Evolutionary conservation across 768 basidiomycete genomes (phyloP).

Genomic region (Pleurotus citrinopileatus): DNA sequence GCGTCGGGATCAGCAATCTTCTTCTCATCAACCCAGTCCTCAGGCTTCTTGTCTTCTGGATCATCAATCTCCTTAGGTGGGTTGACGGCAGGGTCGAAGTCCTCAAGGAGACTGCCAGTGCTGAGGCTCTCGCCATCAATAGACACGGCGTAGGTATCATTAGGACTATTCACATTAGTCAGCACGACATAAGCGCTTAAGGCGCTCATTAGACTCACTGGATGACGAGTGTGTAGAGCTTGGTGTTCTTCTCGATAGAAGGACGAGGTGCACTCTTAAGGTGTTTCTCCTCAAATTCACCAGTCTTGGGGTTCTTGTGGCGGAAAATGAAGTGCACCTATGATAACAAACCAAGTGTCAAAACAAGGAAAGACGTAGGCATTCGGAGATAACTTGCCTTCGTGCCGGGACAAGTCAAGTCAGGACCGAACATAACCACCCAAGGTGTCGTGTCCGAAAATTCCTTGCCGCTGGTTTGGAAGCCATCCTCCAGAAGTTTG

Average conservation of each 20-base stretch:
- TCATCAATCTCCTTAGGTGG: constrained; percentile 93
- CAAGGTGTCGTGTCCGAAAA: constrained; percentile 93
- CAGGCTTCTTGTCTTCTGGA: constrained; percentile 86
- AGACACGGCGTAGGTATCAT: constrained; percentile 91
- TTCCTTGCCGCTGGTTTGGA: constrained; percentile 91
- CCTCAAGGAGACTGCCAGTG: constrained; percentile 83
- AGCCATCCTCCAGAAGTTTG: constrained; percentile 92
- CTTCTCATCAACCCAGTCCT: constrained; percentile 88
- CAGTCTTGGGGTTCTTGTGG: constrained; percentile 89
- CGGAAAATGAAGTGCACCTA: constrained; percentile 99
- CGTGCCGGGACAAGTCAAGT: constrained; percentile 88
- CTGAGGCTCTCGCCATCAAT: constrained; percentile 85
- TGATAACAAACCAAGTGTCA: constrained; percentile 3
- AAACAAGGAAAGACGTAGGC: background rate
- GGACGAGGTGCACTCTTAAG: constrained; percentile 79
- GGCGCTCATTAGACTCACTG: constrained; percentile 64
- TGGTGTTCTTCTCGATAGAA: constrained; percentile 84
- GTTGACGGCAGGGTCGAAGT: constrained; percentile 93
- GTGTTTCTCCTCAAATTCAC: constrained; percentile 97
- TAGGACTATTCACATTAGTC: constrained; percentile 52
- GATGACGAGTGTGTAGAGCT: constrained; percentile 92
- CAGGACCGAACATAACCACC: constrained; percentile 98
- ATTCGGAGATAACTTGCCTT: constrained; percentile 49
- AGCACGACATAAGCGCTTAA: background rate
- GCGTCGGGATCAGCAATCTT: constrained; percentile 85